Base-by-base conservation (phyloP, 306 rosid species). In the Citrullus colocynthis region DNA sequence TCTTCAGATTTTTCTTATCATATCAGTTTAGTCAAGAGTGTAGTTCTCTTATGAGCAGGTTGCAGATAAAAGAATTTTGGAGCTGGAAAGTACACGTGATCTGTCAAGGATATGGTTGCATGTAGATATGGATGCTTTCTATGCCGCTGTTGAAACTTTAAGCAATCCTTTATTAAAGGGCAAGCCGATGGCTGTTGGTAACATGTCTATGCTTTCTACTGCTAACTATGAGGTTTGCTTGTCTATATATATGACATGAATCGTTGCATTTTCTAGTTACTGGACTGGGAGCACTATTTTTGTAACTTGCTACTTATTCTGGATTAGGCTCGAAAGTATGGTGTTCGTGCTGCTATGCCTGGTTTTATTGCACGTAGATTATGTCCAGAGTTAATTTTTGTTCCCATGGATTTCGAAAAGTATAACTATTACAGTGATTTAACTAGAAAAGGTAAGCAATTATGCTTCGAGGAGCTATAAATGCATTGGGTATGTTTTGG, bases 81-180 rank as follows among this genome's bases (percentile, higher is more conserved):
- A 95, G 82, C 87, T 92, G 11, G 98, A 95, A 88, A 86, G 84
- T 77, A 79, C 84, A 9, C 95, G 93, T 75, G 92, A 92, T 80
- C 88, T 95, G 45, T 92, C 96, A 14, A 90, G 93, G 86, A 80
- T 86, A 81, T 95, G 98, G 98, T 80, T 95, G 82, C 97, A 95
- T 84, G 93, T 95, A 45, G 98, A 92, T 82, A 95, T 95, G 98
- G 98, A 95, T 89, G 98, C 97, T 82, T 95, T 95, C 82, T 95
- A 92, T 83, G 97, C 96, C 2, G 98, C 98, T 16, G 97, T 87
- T n/a, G 97, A 95, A 85, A 92, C 98, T 42, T 83, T 95, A 80
- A 88, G 93, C 74, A 87, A 92, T 44, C 96, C 96, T 60, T 65
- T 80, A 0, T 79, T 95, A 42, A 84, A 84, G 79, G 96, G 92